Conservation (phyloP, 208 protist genomes). For the Trypanosoma scelopori region DNA sequence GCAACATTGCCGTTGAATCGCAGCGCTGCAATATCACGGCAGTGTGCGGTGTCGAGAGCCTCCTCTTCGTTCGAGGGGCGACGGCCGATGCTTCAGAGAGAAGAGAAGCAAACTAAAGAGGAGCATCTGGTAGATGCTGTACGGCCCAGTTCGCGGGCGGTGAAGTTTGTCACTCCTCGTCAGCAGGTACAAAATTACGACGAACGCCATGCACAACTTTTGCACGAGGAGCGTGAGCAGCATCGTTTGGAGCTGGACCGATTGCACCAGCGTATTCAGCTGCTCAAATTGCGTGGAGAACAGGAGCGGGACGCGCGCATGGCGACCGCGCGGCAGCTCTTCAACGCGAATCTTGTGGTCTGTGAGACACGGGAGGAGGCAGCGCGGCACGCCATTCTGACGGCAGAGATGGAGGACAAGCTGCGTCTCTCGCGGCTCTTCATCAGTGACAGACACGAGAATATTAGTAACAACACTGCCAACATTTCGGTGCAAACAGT, state of each 20-base stretch:
- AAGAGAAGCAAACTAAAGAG: too few species aligned
- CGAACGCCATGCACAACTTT: slow-evolving; percentile 2
- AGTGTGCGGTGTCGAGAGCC: too few species aligned
- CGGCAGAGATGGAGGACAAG: slow-evolving; percentile 12
- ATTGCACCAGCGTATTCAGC: slow-evolving; percentile 12
- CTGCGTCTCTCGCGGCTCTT: slow-evolving; percentile 2
- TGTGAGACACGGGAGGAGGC: slow-evolving; percentile 13
- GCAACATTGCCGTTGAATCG: slow-evolving; percentile 9
- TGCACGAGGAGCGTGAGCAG: slow-evolving; percentile 26
- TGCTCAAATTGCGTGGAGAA: background rate
- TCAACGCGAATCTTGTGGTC: background rate
- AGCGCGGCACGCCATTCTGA: slow-evolving; percentile 14
- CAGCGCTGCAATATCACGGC: background rate
- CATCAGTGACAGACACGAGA: background rate
- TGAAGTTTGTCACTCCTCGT: background rate
- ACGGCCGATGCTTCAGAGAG: too few species aligned
- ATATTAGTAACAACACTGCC: background rate
- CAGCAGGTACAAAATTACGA: background rate
- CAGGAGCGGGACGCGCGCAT: slow-evolving; percentile 2
- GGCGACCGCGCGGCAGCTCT: background rate
- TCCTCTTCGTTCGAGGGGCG: too few species aligned
- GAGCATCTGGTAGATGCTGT: too few species aligned
- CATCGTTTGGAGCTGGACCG: slow-evolving; percentile 26
- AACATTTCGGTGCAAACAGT: background rate
- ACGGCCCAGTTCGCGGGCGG: background rate